phyloP scores from a whole-genome alignment of 2,329 filamentous ascomycete species.

The Rasamsonia emersonii region DNA sequence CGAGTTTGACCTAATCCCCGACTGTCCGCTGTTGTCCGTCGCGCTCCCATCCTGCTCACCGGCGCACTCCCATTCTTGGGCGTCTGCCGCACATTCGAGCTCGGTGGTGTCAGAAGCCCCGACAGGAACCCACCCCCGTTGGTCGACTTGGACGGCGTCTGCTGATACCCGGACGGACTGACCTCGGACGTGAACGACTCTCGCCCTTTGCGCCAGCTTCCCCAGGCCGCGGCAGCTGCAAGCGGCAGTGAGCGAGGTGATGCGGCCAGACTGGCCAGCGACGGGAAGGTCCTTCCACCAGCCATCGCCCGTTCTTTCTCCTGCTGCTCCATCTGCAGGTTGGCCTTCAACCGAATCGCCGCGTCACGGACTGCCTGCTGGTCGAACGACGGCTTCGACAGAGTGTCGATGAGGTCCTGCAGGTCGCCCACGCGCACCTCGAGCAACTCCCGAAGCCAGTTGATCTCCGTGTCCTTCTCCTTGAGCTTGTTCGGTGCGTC shows the following conservation, averaged over 20 bases:
- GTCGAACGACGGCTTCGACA: constrained; percentile 69
- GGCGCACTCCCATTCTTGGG: constrained; percentile 36
- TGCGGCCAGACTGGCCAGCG: constrained; percentile 66
- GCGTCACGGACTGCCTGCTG: constrained; percentile 75
- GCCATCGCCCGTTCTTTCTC: constrained; percentile 80
- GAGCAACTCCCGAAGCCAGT: constrained; percentile 87
- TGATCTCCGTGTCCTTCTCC: constrained; percentile 89
- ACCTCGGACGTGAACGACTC: constrained; percentile 36
- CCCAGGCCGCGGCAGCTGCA: constrained; percentile 91
- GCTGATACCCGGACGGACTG: constrained; percentile 10
- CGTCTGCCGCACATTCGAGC: constrained; percentile 60
- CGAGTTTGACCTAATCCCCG: constrained; percentile 21
- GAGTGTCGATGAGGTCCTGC: constrained; percentile 76
- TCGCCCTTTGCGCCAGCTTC: constrained; percentile 75
- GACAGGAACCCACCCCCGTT: constrained; percentile 57
- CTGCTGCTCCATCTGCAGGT: constrained; percentile 95
- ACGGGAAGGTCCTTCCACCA: constrained; percentile 58
- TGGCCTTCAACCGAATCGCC: constrained; percentile 84
- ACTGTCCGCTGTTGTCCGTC: constrained; percentile 24
- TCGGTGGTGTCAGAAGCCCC: constrained; percentile 83
- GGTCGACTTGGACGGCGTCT: constrained; percentile 54
- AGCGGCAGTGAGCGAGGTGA: constrained; percentile 72
- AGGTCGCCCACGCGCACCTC: constrained; percentile 85
- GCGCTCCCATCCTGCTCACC: constrained; percentile 16
- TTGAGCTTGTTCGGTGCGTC: constrained; percentile 75